Percentiles rank a stretch among this genome's conserved stretches.
Conservation (phyloP, 371 early-diverging fungal genomes). For the Mortierella sp. region DNA sequence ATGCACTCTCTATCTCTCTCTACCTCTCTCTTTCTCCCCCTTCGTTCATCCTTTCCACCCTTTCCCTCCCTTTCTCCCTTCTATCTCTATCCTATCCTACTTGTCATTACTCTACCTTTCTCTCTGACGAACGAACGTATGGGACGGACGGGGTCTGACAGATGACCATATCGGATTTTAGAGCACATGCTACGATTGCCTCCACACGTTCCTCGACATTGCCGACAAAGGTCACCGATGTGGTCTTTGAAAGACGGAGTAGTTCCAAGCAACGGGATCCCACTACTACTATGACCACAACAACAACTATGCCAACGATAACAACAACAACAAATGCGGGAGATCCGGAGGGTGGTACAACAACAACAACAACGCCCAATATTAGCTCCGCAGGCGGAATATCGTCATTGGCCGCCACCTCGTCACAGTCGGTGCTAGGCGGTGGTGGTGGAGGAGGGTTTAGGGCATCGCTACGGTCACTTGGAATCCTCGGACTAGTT, state of each 20-base stretch:
- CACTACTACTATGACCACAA: background rate
- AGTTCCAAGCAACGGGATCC: constrained; percentile 1
- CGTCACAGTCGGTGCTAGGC: constrained; percentile 5
- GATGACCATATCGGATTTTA: constrained; percentile 44
- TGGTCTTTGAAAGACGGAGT: constrained; percentile 22
- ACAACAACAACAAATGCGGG: constrained; percentile 4
- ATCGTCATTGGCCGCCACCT: background rate
- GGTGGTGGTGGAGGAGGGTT: constrained; percentile 10
- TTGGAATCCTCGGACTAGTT: constrained; percentile 7
- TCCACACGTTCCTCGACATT: constrained; percentile 18
- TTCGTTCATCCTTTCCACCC: too few species aligned
- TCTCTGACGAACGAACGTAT: background rate
- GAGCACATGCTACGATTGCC: constrained; percentile 36
- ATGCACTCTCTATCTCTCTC: too few species aligned
- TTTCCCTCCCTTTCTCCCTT: too few species aligned
- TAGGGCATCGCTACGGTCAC: constrained; percentile 13
- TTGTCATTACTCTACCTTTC: background rate
- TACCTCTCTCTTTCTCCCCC: too few species aligned
- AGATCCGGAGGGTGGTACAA: background rate
- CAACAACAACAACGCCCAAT: constrained; percentile 12
- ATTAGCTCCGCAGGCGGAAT: background rate
- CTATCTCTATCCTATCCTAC: background rate
- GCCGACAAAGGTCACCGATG: constrained; percentile 33
- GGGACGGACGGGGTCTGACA: background rate
- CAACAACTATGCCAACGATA: background rate